Base-by-base conservation (phyloP, 768 basidiomycete genomes). In the Pilatotrama ljubarskyi region DNA sequence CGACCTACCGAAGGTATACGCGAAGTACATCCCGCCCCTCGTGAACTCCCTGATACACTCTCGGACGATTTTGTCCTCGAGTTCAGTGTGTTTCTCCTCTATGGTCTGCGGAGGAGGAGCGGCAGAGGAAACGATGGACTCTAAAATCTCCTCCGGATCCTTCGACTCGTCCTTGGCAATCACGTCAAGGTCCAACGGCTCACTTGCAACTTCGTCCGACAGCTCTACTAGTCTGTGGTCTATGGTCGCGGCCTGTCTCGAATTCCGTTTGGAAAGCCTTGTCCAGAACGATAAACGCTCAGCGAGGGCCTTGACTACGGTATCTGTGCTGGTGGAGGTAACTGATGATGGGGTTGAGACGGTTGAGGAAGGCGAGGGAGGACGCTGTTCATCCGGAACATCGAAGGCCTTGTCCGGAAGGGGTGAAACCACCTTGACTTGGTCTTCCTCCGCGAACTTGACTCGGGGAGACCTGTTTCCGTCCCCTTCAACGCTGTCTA, bases 11-110 rank as follows among this genome's bases (percentile, higher is more conserved):
- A 93, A 94, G 59, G 82, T 85, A 72, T 93, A 90, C 0, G 92
- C 81, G 70, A 93, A 96, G 73, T 90, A 95, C 91, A 97, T 96
- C 46, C 85, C 88, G 11, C 93, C 93, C 66, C 88, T 91, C 14
- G 82, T 79, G 67, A 86, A 93, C 66, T 92, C 88, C 53, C 83
- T 80, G 29, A 93, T 78, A 54, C 85, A 87, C 72, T 95, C 91
- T 22, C 85, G 78, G 11, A 96, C 75, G 44, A 96, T 88, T 73
- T 93, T 94, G 29, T 82, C 80, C 67, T 97, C 95, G 9, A 97
- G 74, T 66, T 95, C 90, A 2, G 80, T 78, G 64, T 88, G 82
- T 66, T 78, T 83, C 68, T 91, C 87, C 74, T 90, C 89, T 5
- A 74, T 63, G 0, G 86, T 83, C 1, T 70, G 70, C 1, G 90